Evolutionary conservation across 805 yeast species (phyloP).

Genomic region (Saccharomycopsis schoenii): DNA sequence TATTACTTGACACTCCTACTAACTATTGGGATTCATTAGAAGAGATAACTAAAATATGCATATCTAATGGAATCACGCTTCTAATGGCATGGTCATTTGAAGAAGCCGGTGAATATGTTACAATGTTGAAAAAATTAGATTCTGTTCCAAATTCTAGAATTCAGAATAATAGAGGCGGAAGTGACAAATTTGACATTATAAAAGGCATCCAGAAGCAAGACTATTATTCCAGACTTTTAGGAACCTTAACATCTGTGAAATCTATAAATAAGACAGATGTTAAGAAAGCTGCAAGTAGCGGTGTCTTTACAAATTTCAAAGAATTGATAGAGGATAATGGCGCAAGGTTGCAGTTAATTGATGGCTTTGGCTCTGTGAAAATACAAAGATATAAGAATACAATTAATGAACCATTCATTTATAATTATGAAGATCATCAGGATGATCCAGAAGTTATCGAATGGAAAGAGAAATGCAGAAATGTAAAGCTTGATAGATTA

Average conservation of each 20-base stretch:
- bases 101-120: slow-evolving; percentile 32
- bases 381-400: slow-evolving; percentile 30
- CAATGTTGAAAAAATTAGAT: slow-evolving; percentile 10
- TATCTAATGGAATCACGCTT: slow-evolving; percentile 33
- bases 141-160: slow-evolving; percentile 2
- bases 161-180: slow-evolving; percentile 5
- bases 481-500: slow-evolving; percentile 1
- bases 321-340: slow-evolving; percentile 14
- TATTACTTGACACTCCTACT: slow-evolving; percentile 28
- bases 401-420: slow-evolving; percentile 42
- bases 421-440: slow-evolving; percentile 29
- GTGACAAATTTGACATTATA: slow-evolving; percentile 27
- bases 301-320: slow-evolving; percentile 28
- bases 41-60: slow-evolving; percentile 31
- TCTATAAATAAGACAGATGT: slow-evolving; percentile 47
- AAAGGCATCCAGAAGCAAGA: slow-evolving; percentile 36
- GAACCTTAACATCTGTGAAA: slow-evolving; percentile 35
- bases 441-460: slow-evolving; percentile 5
- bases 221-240: slow-evolving; percentile 35
- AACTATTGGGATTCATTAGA: slow-evolving; percentile 32
- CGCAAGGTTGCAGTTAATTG: slow-evolving; percentile 27
- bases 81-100: slow-evolving; percentile 37
- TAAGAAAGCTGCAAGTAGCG: slow-evolving; percentile 39
- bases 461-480: slow-evolving; percentile 7
- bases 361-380: slow-evolving; percentile 42